These are phyloP conservation scores for Colletotrichum navitas DNA, from an alignment of 2,329 filamentous ascomycete genomes.

Conservation along the genomic window DNA sequence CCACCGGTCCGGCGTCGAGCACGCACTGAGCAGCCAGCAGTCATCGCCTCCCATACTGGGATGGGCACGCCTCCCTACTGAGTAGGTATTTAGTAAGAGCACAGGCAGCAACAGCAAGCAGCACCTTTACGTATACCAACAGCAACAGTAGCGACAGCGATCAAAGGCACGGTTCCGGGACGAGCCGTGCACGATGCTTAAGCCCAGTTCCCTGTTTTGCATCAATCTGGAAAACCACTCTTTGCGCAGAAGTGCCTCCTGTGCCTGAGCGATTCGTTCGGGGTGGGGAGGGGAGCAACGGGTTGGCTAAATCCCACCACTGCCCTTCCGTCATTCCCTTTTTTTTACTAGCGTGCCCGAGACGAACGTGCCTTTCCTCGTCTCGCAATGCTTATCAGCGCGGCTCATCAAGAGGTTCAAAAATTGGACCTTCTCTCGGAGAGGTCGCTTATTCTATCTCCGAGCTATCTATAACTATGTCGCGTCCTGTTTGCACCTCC, in stretches of 20 bases:
- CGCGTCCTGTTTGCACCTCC: not conserved
- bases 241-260: not conserved
- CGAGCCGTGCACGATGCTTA: not conserved
- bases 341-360: not conserved
- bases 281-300: not conserved
- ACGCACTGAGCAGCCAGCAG: slow-evolving; percentile 11
- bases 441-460: not conserved
- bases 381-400: not conserved
- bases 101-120: not conserved
- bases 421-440: not conserved
- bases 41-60: not conserved
- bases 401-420: not conserved
- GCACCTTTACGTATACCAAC: not conserved
- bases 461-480: no score
- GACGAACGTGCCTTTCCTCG: not conserved
- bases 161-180: not conserved
- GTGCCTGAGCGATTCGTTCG: not conserved
- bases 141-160: not conserved
- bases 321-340: not conserved
- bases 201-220: not conserved
- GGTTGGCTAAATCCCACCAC: not conserved
- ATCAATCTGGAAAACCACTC: not conserved
- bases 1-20: not conserved
- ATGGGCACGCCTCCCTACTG: no score
- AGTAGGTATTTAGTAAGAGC: not conserved